These are phyloP conservation scores for Globisporangium heterothallicum DNA, from an alignment of 352 stramenopile species.

Conservation along the genomic window DNA sequence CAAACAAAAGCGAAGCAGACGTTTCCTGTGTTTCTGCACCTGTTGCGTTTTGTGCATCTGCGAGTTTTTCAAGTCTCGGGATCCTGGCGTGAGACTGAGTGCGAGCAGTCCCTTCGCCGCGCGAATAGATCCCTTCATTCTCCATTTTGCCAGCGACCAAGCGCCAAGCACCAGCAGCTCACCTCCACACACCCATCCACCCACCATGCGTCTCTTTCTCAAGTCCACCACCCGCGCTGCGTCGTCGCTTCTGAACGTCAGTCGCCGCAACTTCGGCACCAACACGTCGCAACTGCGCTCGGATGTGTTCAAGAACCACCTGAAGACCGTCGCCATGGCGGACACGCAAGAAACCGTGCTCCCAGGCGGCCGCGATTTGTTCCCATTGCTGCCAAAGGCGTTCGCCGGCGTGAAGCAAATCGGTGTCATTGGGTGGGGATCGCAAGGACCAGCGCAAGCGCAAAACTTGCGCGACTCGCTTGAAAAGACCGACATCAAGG, in stretches of 20 bases:
- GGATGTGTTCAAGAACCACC: conserved; percentile 62
- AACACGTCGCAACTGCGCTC: conserved; percentile 62
- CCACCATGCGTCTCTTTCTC: conserved; percentile 63
- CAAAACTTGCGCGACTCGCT: conserved; percentile 97
- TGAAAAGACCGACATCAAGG: conserved; percentile 86
- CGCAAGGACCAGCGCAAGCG: conserved; percentile 94
- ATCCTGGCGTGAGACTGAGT: not conserved
- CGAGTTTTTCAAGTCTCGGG: no score
- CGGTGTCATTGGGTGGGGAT: conserved; percentile 97
- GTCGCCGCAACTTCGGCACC: conserved; percentile 38
- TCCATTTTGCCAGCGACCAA: conserved; percentile 9
- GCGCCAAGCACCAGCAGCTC: not conserved
- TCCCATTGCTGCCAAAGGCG: conserved; percentile 92
- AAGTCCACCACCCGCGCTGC: conserved; percentile 41
- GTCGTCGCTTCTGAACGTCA: conserved; percentile 28
- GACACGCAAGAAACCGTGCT: conserved; percentile 73
- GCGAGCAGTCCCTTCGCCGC: not conserved
- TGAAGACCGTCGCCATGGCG: conserved; percentile 76
- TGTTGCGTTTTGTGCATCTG: not conserved
- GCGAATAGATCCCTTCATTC: conserved; percentile 9
- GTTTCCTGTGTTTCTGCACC: no score
- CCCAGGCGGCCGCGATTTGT: conserved; percentile 89
- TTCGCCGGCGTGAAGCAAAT: conserved; percentile 97
- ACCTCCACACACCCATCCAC: not conserved
- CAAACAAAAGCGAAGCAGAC: no score